Conservation (phyloP, 1,284 basidiomycete genomes). For the Lignosus rhinocerotis region DNA sequence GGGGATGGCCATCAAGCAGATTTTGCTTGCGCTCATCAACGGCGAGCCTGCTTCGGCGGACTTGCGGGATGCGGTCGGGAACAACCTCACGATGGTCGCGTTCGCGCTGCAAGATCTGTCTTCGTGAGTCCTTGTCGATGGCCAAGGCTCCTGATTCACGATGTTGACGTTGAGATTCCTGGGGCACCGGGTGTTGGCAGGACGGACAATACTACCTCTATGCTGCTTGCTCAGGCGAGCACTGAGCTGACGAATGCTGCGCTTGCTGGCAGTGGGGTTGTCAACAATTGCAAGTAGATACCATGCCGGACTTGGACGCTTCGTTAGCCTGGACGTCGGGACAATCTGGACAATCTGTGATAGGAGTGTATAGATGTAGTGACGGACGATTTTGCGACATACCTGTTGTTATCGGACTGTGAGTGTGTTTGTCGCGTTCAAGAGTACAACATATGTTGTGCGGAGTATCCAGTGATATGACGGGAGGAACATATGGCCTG, state of each 20-base stretch:
- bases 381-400: too few relatives aligned
- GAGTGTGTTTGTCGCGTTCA: too few relatives aligned
- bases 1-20: constrained; percentile 10
- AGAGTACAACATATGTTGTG: too few relatives aligned
- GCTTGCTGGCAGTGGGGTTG: constrained; percentile 13
- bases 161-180: too few relatives aligned
- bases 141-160: neutral
- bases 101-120: constrained; percentile 9
- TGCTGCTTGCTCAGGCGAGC: constrained; percentile 4
- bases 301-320: neutral
- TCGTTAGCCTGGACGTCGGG: neutral
- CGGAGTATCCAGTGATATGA: too few relatives aligned
- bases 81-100: constrained; percentile 10
- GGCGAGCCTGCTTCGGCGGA: constrained; percentile 8
- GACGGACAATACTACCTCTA: constrained; percentile 6
- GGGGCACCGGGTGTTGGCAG: neutral
- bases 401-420: too few relatives aligned
- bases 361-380: too few relatives aligned
- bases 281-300: constrained; percentile 17
- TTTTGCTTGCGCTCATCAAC: constrained; percentile 12
- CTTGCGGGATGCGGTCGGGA: constrained; percentile 11
- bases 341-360: neutral
- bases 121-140: constrained; percentile 4
- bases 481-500: too few relatives aligned
- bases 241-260: constrained; percentile 12